These are phyloP conservation scores for Spergularia azorica DNA, from an alignment of 179 eudicot genomes.

Conservation along the genomic window DNA sequence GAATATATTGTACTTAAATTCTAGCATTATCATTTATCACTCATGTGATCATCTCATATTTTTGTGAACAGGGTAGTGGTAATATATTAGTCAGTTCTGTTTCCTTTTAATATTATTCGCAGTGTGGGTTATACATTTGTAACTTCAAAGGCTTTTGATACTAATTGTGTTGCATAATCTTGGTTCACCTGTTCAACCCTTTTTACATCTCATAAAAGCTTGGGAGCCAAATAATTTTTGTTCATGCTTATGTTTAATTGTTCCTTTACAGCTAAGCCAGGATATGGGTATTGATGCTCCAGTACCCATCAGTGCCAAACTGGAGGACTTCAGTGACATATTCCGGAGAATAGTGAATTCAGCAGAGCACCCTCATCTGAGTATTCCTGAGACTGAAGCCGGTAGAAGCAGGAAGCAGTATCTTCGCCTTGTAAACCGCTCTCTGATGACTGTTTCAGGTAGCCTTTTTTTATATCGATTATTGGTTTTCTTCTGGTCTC, in stretches of 20 bases:
- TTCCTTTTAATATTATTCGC: no score
- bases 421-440: conserved; percentile 68
- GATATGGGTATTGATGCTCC: conserved; percentile 96
- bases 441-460: conserved; percentile 87
- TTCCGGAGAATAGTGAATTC: conserved; percentile 74
- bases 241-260: not conserved
- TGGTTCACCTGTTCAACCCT: not conserved
- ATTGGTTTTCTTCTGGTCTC: no score
- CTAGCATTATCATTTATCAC: no score
- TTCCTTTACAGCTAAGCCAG: conserved; percentile 68
- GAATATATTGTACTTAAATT: no score
- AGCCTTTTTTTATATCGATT: conserved; percentile 12
- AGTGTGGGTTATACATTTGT: no score
- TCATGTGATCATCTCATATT: no score
- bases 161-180: no score
- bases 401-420: conserved; percentile 89
- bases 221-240: not conserved
- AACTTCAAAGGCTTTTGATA: no score
- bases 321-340: conserved; percentile 72
- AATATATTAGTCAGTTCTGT: no score
- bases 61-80: no score
- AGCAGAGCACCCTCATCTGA: conserved; percentile 91
- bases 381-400: conserved; percentile 95
- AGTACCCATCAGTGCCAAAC: conserved; percentile 72
- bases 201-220: not conserved